Base-by-base conservation (phyloP, 441 rosid genomes). In the Mallotus japonicus region DNA sequence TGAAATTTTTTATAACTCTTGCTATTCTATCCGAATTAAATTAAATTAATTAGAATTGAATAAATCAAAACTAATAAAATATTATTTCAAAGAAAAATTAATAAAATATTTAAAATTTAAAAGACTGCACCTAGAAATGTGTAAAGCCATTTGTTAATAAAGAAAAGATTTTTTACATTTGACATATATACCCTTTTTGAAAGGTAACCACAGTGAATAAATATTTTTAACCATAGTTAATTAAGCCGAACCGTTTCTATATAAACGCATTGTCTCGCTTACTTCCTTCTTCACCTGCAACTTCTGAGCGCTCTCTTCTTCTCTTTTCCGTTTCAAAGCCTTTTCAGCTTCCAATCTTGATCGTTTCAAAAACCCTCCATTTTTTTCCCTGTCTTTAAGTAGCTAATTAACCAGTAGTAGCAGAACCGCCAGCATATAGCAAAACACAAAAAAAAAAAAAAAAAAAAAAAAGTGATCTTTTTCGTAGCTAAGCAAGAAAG, bases 161-260 rank as follows among this genome's bases (percentile, higher is more conserved):
- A 37, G 40, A 37, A 37, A 37, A 37, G 6, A 37, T 37, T 6
- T 28, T 37, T 0, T 37, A 0, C 40, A 37, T 37, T 37, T 37
- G 40, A 37, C 40, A 37, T 37, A 37, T 4, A 37, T 37, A 37
- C 6, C 40, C 40, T 37, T 37, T 37, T 37, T 37, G 40, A 44
- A 10, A 44, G 49, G 49, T 54, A 40, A 37, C 49, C 42, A n/a
- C 13, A n/a, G 51, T 37, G 42, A 16, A 63, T 63, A 37, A 42
- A 44, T 44, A 44, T 44, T 2, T 24, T 66, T 65, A 73, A 73
- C 71, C 71, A 73, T 66, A 65, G 71, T 73, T 57, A 73, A 58
- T 73, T 57, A 73, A 58, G 20, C 20, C 11, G 17, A 54, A n/a
- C 57, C 57, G 54, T 32, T 65, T 37, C 70, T 73, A 73, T 73